These are phyloP conservation scores for Pichia sp. DNA, from an alignment of 1,139 yeast genomes.

Conservation along the genomic window DNA sequence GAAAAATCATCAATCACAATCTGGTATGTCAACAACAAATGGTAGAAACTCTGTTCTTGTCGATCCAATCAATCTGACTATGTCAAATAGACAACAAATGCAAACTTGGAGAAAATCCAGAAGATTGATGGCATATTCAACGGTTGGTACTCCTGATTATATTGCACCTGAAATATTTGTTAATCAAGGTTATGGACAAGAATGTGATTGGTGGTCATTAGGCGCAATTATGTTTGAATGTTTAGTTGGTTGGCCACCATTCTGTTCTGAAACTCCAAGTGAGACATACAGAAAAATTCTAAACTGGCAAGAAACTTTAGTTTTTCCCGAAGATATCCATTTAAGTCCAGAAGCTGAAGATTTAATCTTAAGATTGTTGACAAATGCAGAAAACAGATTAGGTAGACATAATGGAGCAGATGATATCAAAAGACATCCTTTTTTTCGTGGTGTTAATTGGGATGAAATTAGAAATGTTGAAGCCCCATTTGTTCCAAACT, in stretches of 20 bases:
- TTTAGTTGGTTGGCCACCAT: conserved; percentile 98
- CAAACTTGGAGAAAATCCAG: conserved; percentile 98
- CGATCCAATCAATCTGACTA: conserved; percentile 90
- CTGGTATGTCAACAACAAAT: not conserved
- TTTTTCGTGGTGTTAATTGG: conserved; percentile 97
- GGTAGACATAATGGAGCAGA: conserved; percentile 93
- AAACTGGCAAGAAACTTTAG: conserved; percentile 90
- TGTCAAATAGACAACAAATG: conserved; percentile 94
- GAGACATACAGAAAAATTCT: conserved; percentile 93
- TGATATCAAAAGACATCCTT: conserved; percentile 88
- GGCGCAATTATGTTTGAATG: conserved; percentile 99
- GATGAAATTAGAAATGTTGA: conserved; percentile 83
- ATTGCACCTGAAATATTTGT: conserved; percentile 97
- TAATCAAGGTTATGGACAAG: conserved; percentile 97
- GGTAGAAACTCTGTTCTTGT: conserved; percentile 79
- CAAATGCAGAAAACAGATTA: conserved; percentile 77
- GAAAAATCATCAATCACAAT: conserved; percentile 20
- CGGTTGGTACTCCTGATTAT: conserved; percentile 98
- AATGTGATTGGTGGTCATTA: conserved; percentile 99
- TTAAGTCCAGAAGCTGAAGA: conserved; percentile 92
- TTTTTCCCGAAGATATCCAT: conserved; percentile 94
- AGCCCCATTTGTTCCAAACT: conserved; percentile 88
- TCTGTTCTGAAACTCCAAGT: conserved; percentile 97
- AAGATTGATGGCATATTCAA: conserved; percentile 94
- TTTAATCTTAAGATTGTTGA: conserved; percentile 72